Evolutionary conservation across 495 filamentous ascomycete genomes (phyloP), one percentile per base, ranked within the genome.

Genomic region (Penicillium nucicola): DNA sequence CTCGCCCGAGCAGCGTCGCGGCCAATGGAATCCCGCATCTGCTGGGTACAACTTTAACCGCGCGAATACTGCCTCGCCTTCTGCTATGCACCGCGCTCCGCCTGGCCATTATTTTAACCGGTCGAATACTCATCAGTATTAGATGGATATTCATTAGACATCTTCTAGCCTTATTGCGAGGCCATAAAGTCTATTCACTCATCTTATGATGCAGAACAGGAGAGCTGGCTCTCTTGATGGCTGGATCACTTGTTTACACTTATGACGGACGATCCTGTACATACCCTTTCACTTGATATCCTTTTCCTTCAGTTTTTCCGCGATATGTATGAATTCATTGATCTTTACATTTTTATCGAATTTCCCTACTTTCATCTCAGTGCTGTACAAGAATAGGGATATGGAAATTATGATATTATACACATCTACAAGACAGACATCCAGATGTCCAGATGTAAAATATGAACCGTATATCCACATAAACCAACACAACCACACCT

Each of bases 171-270:
- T 48, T 32, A 30, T 2, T 5, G 15, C 28, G 4, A 8, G 8
- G 13, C 11, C 10, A 22, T 35, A 8, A 8, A 8, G 1, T 17
- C 6, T 22, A 22, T 5, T 22, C 3, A 5, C 7, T 17, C 35
- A 48, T 15, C 18, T 52, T 52, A 59, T 35, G 53, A 65, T 32
- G 20, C 41, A 45, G 17, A 40, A 45, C 48, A 40, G 37, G 42
- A 47, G 22, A 63, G 62, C 62, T 56, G 62, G 62, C 42, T 52
- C 45, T 55, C 42, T 35, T 56, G 18, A 65, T 57, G 56, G 57
- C 48, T 43, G 25, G 59, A 42, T 43, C 37, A 43, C 32, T 36
- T 51, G 32, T 57, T 50, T 35, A 60, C 56, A 56, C 40, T 43
- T 34, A 52, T 58, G 52, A 65, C 36, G 50, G 42, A 39, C 22